These are phyloP conservation scores for Thalassiosira mediterranea DNA, from an alignment of 352 stramenopile species.

Conservation along the genomic window DNA sequence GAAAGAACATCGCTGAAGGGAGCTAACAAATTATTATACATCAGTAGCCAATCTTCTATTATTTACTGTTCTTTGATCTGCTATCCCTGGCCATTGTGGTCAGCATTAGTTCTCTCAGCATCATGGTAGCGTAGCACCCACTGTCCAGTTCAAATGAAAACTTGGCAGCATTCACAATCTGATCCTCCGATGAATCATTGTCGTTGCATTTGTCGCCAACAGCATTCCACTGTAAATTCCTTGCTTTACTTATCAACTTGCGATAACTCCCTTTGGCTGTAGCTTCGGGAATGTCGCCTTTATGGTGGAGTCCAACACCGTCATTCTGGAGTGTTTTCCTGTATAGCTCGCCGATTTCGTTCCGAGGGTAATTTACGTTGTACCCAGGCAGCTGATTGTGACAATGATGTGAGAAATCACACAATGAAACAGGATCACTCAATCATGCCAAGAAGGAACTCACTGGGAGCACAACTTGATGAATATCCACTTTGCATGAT, in stretches of 20 bases:
- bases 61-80: conserved; percentile 15
- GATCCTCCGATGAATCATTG: conserved; percentile 20
- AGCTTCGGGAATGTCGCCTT: conserved; percentile 51
- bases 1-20: too few species aligned
- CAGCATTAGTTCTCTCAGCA: conserved; percentile 78
- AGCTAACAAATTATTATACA: too few species aligned
- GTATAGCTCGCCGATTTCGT: conserved; percentile 71
- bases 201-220: conserved; percentile 14
- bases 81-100: conserved; percentile 61
- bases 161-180: conserved; percentile 24
- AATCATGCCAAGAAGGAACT: too few species aligned
- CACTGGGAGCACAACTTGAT: conserved; percentile 76
- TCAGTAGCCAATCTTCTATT: too few species aligned
- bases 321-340: conserved; percentile 56
- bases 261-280: conserved; percentile 76
- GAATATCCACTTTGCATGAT: conserved; percentile 38
- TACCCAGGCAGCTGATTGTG: conserved; percentile 73
- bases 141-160: conserved; percentile 72
- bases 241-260: conserved; percentile 54
- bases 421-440: too few species aligned
- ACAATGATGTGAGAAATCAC: too few species aligned
- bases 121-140: conserved; percentile 81
- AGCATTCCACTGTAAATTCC: conserved; percentile 34
- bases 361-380: conserved; percentile 68
- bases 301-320: conserved; percentile 58